Conservation (phyloP, 2,329 filamentous ascomycete species). For the Xylaria hypoxylon region DNA sequence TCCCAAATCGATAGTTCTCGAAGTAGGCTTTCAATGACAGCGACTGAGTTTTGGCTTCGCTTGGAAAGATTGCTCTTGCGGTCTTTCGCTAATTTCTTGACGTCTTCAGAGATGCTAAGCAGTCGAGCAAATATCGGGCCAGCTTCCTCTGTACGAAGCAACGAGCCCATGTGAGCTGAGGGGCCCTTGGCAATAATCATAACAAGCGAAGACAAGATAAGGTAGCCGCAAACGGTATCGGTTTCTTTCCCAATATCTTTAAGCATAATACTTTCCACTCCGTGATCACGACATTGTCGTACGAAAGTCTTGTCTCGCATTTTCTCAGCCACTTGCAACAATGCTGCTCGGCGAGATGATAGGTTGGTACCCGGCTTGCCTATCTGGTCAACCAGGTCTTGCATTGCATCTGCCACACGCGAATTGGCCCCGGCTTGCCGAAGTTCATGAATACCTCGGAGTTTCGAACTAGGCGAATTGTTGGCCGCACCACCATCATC, state of each 20-base stretch:
- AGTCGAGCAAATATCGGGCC: slow-evolving; percentile 67
- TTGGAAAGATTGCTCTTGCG: slow-evolving; percentile 77
- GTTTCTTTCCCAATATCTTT: slow-evolving; percentile 68
- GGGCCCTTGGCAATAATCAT: slow-evolving; percentile 71
- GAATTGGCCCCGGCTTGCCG: slow-evolving; percentile 74
- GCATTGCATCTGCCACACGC: slow-evolving; percentile 73
- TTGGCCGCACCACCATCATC: slow-evolving; percentile 60
- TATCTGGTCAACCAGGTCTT: slow-evolving; percentile 72
- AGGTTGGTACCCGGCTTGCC: slow-evolving; percentile 60
- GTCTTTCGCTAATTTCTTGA: slow-evolving; percentile 71
- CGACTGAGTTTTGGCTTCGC: slow-evolving; percentile 67
- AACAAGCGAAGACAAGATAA: slow-evolving; percentile 72
- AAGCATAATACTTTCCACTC: slow-evolving; percentile 76
- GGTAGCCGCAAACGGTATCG: slow-evolving; percentile 72
- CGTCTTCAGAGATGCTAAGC: slow-evolving; percentile 65
- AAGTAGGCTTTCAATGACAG: slow-evolving; percentile 65
- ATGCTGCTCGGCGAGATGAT: slow-evolving; percentile 67
- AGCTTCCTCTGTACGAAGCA: slow-evolving; percentile 67
- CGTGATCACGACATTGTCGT: slow-evolving; percentile 78
- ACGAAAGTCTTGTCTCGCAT: slow-evolving; percentile 72
- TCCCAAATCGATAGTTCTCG: slow-evolving; percentile 71
- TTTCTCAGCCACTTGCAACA: slow-evolving; percentile 70
- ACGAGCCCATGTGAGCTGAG: slow-evolving; percentile 68
- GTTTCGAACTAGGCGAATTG: slow-evolving; percentile 59
- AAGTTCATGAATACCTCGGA: slow-evolving; percentile 73